Evolutionary conservation across 768 basidiomycete genomes (phyloP), one percentile per base, ranked within the genome.

Genomic region (Lyophyllum decastes): DNA sequence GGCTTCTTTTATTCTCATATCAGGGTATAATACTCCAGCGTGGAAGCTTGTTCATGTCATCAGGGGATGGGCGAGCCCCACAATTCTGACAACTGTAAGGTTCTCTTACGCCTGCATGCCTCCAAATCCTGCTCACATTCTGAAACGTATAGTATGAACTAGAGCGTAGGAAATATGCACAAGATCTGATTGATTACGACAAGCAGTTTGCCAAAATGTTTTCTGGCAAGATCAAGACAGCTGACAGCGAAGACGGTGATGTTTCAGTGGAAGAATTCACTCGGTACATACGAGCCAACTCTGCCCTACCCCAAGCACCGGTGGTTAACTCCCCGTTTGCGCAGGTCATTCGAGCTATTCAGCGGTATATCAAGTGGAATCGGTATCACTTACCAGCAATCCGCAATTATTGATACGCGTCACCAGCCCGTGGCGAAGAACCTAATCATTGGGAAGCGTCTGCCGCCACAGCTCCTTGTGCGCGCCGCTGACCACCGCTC

Each of bases 181-280:
- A 87, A 69, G 88, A 90, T 56, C 76, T 93, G 57, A 91, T 91
- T 57, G 63, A 80, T 49, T 90, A 89, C 63, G 90, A 92, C 66
- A 83, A 82, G 61, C 66, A 86, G 57, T 88, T 85, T 59, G 78
- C 87, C 8, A 74, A 76, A 14, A 72, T 89, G n/a, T 89, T 89
- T 68, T 89, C 88, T 21, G 82, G 82, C 38, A 87, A 87, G 67
- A 85, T 88, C 4, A 75, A 77, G 30, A 84, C 83, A 4, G 70
- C 72, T 33, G 72, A 74, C 2, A 66, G 77, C 48, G 66, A 73
- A 51, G 76, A 79, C 38, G 84, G 84, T 9, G 35, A 38, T 21
- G 80, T 86, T 19, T 78, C 82, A 1, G 81, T 82, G 53, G 75
- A 78, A 33, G 78, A 82, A 30, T 84, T 86, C 64, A 63, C 81